Conservation (phyloP, 805 yeast genomes). For the Lipomyces spencermartinsiae region DNA sequence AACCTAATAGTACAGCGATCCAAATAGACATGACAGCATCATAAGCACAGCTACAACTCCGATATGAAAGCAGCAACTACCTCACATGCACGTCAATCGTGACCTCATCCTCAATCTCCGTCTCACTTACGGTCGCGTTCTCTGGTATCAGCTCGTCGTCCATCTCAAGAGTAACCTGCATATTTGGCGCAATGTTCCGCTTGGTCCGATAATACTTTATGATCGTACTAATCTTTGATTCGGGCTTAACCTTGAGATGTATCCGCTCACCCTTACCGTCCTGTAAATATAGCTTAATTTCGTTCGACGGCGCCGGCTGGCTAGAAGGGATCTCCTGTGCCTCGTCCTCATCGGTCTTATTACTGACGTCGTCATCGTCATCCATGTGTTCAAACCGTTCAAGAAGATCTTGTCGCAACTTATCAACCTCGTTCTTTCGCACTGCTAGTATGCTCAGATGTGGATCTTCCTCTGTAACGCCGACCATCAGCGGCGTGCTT, state of each 20-base stretch:
- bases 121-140: constrained; percentile 19
- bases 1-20: background rate
- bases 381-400: constrained; percentile 9
- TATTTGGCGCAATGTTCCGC: constrained; percentile 6
- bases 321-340: constrained; percentile 5
- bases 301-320: constrained; percentile 2
- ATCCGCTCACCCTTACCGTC: constrained; percentile 27
- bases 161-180: constrained; percentile 18
- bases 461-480: constrained; percentile 27
- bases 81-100: constrained; percentile 36
- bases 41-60: background rate
- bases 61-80: background rate
- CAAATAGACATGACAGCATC: constrained; percentile 3
- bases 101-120: constrained; percentile 38
- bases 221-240: constrained; percentile 17
- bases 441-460: constrained; percentile 21
- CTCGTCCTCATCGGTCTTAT: constrained; percentile 7
- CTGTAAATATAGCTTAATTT: constrained; percentile 25
- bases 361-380: constrained; percentile 7
- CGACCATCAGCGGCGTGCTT: constrained; percentile 29
- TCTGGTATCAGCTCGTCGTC: constrained; percentile 31
- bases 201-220: constrained; percentile 20
- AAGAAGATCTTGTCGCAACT: constrained; percentile 17
- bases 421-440: constrained; percentile 18
- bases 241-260: constrained; percentile 22